These are phyloP conservation scores for Cotoneaster glaucophyllus DNA, from an alignment of 306 rosid genomes.

Conservation along the genomic window DNA sequence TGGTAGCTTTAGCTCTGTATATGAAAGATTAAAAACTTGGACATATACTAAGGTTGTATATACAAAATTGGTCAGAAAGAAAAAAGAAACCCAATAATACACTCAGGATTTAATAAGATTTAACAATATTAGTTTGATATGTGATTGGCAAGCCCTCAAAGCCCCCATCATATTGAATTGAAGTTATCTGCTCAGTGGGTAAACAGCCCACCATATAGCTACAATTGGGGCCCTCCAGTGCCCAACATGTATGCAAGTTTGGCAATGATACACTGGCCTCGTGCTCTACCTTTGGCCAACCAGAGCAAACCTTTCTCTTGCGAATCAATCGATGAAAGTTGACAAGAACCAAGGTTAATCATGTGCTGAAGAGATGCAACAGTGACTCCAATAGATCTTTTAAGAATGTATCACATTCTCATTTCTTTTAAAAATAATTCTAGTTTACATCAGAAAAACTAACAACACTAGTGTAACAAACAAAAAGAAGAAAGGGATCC, in stretches of 20 bases:
- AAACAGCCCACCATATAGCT: neutral
- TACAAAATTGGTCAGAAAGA: neutral
- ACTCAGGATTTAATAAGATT: neutral
- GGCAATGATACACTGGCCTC: neutral
- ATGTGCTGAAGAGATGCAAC: neutral
- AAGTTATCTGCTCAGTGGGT: neutral
- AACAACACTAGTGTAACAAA: neutral
- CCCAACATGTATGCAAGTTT: neutral
- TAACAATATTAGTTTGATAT: neutral
- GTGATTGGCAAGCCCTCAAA: constrained; percentile 7
- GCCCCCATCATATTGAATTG: neutral
- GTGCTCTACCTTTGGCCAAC: neutral
- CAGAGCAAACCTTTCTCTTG: constrained; percentile 1
- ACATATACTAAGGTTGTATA: neutral
- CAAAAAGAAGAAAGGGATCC: neutral
- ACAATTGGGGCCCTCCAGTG: neutral
- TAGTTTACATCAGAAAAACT: neutral
- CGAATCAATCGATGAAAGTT: neutral
- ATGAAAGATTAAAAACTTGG: neutral
- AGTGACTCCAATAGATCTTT: neutral
- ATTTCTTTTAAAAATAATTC: neutral
- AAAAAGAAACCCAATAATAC: neutral
- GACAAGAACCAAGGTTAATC: neutral
- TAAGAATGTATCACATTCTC: neutral
- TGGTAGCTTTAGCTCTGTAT: neutral